Conservation (phyloP, 1,139 yeast genomes). For the Candida sanyaensis region DNA sequence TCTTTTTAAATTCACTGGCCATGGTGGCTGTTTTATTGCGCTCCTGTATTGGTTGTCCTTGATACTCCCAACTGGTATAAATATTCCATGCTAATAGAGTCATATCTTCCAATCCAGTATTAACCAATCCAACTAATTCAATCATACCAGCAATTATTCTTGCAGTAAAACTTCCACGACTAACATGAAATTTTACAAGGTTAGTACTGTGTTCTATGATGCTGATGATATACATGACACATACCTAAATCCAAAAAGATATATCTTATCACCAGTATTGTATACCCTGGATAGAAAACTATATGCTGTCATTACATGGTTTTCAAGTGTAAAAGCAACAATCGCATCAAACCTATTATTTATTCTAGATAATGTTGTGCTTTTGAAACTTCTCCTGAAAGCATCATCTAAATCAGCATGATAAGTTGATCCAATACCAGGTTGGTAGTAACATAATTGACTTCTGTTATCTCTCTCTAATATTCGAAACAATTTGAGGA, state of each 20-base stretch:
- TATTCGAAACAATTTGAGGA: constrained; percentile 53
- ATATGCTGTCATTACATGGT: constrained; percentile 60
- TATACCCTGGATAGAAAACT: constrained; percentile 50
- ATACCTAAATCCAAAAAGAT: constrained; percentile 57
- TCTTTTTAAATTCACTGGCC: constrained; percentile 51
- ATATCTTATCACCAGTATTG: constrained; percentile 50
- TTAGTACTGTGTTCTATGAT: constrained; percentile 5
- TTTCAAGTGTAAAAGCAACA: constrained; percentile 54
- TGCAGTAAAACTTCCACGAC: constrained; percentile 68
- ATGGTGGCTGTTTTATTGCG: constrained; percentile 37
- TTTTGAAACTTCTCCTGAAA: constrained; percentile 20
- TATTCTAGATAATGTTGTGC: constrained; percentile 17
- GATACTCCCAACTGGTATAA: constrained; percentile 61
- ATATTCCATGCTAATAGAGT: constrained; percentile 61
- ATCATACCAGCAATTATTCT: constrained; percentile 65
- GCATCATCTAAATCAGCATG: constrained; percentile 30
- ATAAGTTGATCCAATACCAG: constrained; percentile 61
- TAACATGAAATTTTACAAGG: constrained; percentile 15
- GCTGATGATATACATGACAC: constrained; percentile 6
- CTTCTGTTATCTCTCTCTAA: constrained; percentile 42
- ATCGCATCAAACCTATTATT: constrained; percentile 42
- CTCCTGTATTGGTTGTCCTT: constrained; percentile 54
- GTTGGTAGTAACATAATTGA: constrained; percentile 64
- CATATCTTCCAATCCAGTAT: constrained; percentile 54
- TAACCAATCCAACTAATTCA: constrained; percentile 57